Conservation (phyloP, 2,329 filamentous ascomycete genomes). For the Alternaria incomplexa region DNA sequence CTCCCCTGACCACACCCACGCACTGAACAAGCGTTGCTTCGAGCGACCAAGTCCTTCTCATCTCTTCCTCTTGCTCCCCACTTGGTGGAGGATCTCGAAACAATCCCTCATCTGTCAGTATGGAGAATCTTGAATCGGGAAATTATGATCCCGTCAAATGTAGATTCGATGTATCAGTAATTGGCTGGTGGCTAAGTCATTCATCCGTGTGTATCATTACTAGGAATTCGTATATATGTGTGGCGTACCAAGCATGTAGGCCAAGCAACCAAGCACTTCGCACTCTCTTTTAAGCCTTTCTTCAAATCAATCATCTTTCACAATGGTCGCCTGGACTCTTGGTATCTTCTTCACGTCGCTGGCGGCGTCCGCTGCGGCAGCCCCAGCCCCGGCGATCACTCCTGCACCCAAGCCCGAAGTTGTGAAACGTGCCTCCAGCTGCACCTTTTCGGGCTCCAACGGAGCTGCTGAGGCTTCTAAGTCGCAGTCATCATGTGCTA, state of each 20-base stretch:
- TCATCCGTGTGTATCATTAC: not conserved
- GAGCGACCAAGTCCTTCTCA: not conserved
- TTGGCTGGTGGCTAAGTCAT: not conserved
- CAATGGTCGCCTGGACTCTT: conserved; percentile 22
- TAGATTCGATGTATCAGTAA: not conserved
- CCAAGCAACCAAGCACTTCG: conserved; percentile 18
- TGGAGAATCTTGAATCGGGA: not conserved
- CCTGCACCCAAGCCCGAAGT: conserved; percentile 21
- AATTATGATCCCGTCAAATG: conserved; percentile 1
- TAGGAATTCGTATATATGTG: conserved; percentile 10
- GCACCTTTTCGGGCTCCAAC: conserved; percentile 58
- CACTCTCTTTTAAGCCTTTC: conserved; percentile 8
- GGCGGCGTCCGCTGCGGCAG: conserved; percentile 27
- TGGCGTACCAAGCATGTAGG: conserved; percentile 16
- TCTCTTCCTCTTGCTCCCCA: not conserved
- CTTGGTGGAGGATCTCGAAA: conserved; percentile 10
- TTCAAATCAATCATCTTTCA: conserved; percentile 5
- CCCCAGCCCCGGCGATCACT: conserved; percentile 30
- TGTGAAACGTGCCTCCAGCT: conserved; percentile 44
- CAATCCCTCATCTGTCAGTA: conserved; percentile 15
- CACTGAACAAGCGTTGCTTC: not conserved
- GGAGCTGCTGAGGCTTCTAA: conserved; percentile 55
- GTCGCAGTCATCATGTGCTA: conserved; percentile 59
- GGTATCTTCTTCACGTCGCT: conserved; percentile 23
- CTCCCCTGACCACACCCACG: not conserved